Conservation (phyloP, 495 filamentous ascomycete genomes). For the Penicillium cinerascens region DNA sequence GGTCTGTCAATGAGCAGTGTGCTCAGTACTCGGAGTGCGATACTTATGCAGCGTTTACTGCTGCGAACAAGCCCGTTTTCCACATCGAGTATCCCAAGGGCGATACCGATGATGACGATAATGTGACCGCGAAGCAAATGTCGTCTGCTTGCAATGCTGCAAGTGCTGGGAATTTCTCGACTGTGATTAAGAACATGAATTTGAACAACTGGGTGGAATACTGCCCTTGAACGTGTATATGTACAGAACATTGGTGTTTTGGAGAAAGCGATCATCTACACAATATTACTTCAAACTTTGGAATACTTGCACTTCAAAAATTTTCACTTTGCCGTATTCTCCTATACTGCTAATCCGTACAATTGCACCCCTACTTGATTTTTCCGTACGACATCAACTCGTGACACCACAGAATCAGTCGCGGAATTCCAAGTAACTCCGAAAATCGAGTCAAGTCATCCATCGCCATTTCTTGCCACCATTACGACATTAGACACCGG, state of each 20-base stretch:
- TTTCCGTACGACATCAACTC: background rate
- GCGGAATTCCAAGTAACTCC: too few species aligned
- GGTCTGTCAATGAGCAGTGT: slow-evolving; percentile 73
- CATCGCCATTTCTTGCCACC: background rate
- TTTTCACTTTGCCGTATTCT: too few species aligned
- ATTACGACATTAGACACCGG: background rate
- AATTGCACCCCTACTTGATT: too few species aligned
- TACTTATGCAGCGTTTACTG: slow-evolving; percentile 53
- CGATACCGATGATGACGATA: slow-evolving; percentile 36
- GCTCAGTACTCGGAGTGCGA: slow-evolving; percentile 56
- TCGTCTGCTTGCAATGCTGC: slow-evolving; percentile 34
- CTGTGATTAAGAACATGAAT: slow-evolving; percentile 61
- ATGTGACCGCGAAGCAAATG: slow-evolving; percentile 26
- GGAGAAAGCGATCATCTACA: too few species aligned
- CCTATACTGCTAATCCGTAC: too few species aligned
- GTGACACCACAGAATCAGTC: background rate
- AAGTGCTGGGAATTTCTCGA: slow-evolving; percentile 51
- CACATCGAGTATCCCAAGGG: slow-evolving; percentile 67
- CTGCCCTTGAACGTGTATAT: slow-evolving; percentile 27
- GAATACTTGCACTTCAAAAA: too few species aligned
- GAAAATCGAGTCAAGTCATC: background rate
- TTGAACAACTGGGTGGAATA: slow-evolving; percentile 56
- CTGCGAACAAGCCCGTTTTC: slow-evolving; percentile 64
- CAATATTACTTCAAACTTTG: too few species aligned
- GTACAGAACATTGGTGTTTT: background rate